A percentile compares a stretch with the other conserved stretches of the same genome.
Evolutionary conservation across 1,139 yeast species (phyloP).

Genomic region (Hyphopichia khmerensis): DNA sequence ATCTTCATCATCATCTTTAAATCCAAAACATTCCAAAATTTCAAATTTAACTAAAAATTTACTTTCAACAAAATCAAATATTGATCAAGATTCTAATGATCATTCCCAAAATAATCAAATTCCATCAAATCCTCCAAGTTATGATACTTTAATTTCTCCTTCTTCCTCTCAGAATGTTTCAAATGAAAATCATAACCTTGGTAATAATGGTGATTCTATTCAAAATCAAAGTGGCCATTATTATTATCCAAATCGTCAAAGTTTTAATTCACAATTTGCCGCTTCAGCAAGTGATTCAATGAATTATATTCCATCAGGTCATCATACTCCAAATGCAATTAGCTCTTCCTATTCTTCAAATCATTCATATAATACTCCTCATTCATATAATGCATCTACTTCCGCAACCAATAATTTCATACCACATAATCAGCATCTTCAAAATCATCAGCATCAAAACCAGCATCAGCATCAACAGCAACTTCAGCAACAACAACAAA

Average conservation of each 20-base stretch:
- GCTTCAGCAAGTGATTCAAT: conserved; percentile 22
- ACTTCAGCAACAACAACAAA: conserved; percentile 9
- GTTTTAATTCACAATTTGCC: neutral
- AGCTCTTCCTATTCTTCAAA: conserved; percentile 48
- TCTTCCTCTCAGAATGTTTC: neutral
- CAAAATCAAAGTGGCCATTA: neutral
- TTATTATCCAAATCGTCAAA: conserved; percentile 3
- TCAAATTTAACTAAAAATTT: conserved; percentile 43
- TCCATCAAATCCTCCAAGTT: conserved; percentile 2
- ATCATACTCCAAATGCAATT: conserved; percentile 56
- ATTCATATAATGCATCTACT: conserved; percentile 14
- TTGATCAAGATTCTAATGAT: neutral
- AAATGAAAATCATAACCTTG: neutral
- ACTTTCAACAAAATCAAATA: conserved; percentile 16
- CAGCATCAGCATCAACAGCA: conserved; percentile 9
- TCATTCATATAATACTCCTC: conserved; percentile 36
- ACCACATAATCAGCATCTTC: conserved; percentile 6
- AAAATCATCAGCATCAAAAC: neutral
- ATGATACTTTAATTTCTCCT: conserved; percentile 1
- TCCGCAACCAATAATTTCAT: conserved; percentile 12
- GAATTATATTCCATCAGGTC: conserved; percentile 45
- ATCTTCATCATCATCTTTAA: neutral
- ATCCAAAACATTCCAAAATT: conserved; percentile 15
- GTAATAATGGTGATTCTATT: neutral
- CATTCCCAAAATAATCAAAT: neutral